Evolutionary conservation across 2,329 filamentous ascomycete genomes (phyloP), one percentile per base, ranked within the genome.

Genomic region (Penicillium janthinellum): DNA sequence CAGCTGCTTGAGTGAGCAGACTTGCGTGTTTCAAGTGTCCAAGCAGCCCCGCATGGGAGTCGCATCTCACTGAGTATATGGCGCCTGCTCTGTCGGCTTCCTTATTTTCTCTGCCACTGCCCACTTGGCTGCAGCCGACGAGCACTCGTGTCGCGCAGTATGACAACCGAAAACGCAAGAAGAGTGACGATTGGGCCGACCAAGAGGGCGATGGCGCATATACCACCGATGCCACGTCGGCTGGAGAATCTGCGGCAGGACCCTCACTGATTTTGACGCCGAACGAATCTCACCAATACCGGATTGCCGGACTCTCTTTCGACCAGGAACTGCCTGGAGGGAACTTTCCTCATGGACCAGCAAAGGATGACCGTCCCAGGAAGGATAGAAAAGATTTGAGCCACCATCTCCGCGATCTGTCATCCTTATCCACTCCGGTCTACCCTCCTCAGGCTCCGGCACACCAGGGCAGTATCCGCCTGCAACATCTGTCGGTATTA

Each of bases 401-500:
- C 20, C 62, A 64, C 15, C 57, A 75, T 28, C 54, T 73, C 35
- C 64, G 62, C 42, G 67, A 70, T 37, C 60, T 78, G 41, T 69
- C 74, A 7, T 59, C 64, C 20, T 62, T 77, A 45, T 71, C 73
- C 20, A 65, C 70, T 37, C 75, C 75, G 3, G 62, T 79, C 14
- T 77, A 72, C 53, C 60, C 70, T 25, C 71, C 73, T 39, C 71
- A 71, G 31, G 68, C 73, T 47, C 60, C 70, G 41, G 73, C 70
- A 15, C 66, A 71, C 39, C 69, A 73, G 44, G 66, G 68, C 35
- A 77, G 73, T 50, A 66, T 80, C 45, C 78, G 78, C 37, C 63
- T 78, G 28, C 79, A 77, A 17, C 88, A 93, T 75, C 75, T 94
- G 5, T 82, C 84, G 57, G 84, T 88, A 11, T 77, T 96, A 58